phyloP scores from a whole-genome alignment of 2,329 filamentous ascomycete genomes.

The Ophiocordyceps camponoti-leonardi region DNA sequence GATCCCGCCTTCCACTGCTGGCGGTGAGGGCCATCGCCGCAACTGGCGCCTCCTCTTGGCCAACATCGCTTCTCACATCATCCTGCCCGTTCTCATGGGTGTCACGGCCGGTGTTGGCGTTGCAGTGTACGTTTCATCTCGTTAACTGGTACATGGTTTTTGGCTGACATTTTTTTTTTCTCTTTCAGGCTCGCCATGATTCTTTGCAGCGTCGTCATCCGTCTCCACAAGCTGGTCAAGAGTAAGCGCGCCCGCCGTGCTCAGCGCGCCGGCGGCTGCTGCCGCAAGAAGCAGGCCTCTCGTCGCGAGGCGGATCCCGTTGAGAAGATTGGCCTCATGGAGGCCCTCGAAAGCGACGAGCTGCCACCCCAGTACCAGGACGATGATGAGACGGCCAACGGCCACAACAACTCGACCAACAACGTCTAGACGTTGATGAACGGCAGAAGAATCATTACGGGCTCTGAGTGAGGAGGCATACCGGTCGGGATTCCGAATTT shows the following conservation, averaged over 20 bases:
- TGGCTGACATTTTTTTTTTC: conserved; percentile 12
- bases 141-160: neutral
- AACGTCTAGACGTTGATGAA: neutral
- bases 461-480: neutral
- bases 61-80: conserved; percentile 41
- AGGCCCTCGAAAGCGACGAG: conserved; percentile 12
- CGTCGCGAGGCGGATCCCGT: conserved; percentile 11
- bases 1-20: conserved; percentile 1
- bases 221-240: conserved; percentile 34
- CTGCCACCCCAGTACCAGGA: conserved; percentile 11
- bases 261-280: conserved; percentile 2
- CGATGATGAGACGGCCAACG: conserved; percentile 8
- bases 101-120: conserved; percentile 50
- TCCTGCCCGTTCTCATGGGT: conserved; percentile 52
- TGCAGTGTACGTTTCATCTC: conserved; percentile 34
- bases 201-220: conserved; percentile 43
- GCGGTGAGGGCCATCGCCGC: conserved; percentile 1
- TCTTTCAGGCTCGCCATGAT: conserved; percentile 51
- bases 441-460: neutral
- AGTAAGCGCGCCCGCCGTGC: conserved; percentile 4
- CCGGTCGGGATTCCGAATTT: neutral
- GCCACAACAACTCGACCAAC: conserved; percentile 3
- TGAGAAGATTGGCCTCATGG: conserved; percentile 34
- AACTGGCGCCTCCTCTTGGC: conserved; percentile 29
- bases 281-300: conserved; percentile 2